These are phyloP conservation scores for Starmerella floricola DNA, from an alignment of 805 yeast genomes.

Conservation along the genomic window DNA sequence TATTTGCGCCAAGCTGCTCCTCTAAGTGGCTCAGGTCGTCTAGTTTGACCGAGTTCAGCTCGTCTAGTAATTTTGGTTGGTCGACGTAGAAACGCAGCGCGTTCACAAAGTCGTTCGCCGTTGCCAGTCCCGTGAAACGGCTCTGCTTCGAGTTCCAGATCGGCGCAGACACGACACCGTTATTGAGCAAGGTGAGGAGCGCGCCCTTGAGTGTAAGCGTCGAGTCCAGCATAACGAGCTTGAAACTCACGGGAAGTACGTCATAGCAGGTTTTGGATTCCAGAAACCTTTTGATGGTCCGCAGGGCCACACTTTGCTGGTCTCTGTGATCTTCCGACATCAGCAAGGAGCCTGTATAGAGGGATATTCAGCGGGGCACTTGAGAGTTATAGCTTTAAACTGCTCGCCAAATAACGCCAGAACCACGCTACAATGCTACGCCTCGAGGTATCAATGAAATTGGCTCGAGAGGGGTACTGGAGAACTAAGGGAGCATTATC, in stretches of 20 bases:
- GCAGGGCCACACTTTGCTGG: constrained; percentile 56
- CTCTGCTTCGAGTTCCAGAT: constrained; percentile 86
- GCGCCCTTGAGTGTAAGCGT: constrained; percentile 81
- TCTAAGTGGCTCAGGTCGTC: constrained; percentile 82
- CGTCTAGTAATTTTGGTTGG: constrained; percentile 70
- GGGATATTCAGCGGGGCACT: too few species aligned
- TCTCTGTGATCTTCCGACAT: neutral
- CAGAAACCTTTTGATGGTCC: constrained; percentile 70
- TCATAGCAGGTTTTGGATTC: constrained; percentile 91
- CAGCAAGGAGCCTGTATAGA: too few species aligned
- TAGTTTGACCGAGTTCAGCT: constrained; percentile 72
- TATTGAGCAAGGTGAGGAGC: constrained; percentile 76
- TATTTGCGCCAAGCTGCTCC: constrained; percentile 71
- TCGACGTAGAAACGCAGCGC: constrained; percentile 90
- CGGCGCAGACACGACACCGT: constrained; percentile 92
- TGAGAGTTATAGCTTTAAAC: too few species aligned
- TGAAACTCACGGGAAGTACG: constrained; percentile 87
- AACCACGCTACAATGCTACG: too few species aligned
- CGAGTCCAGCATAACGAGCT: constrained; percentile 87
- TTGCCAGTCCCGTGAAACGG: constrained; percentile 84
- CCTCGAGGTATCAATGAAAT: too few species aligned
- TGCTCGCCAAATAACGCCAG: too few species aligned
- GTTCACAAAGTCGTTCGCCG: constrained; percentile 84
- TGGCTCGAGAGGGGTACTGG: too few species aligned
- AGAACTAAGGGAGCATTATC: too few species aligned